Percentiles rank a stretch among this genome's conserved stretches.
phyloP scores from a whole-genome alignment of 1,284 basidiomycete species.

The Puccinia coronata region DNA sequence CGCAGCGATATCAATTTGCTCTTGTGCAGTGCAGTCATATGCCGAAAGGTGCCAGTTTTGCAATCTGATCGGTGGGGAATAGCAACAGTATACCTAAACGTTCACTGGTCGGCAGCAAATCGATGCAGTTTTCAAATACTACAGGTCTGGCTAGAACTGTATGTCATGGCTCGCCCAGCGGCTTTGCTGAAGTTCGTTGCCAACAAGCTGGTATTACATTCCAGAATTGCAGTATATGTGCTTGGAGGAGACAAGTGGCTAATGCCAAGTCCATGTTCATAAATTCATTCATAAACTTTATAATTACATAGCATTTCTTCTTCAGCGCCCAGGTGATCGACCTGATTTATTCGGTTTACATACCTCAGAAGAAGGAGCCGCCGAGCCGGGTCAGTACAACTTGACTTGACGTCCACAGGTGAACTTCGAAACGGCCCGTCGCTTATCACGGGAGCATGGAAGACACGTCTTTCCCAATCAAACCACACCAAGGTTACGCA shows the following conservation, averaged over 20 bases:
- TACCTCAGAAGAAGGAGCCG: too few species aligned
- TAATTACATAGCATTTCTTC: not conserved
- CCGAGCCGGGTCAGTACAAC: not conserved
- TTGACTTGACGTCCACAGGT: not conserved
- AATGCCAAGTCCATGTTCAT: slow-evolving; percentile 2
- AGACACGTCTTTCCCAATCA: not conserved
- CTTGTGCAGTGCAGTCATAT: too few species aligned
- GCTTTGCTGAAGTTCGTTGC: too few species aligned
- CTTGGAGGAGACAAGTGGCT: not conserved
- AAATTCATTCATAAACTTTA: not conserved
- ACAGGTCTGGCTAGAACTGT: too few species aligned
- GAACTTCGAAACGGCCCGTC: not conserved
- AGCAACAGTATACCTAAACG: too few species aligned
- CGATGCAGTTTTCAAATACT: too few species aligned
- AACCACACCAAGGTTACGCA: not conserved
- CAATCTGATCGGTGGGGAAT: not conserved
- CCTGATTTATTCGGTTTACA: not conserved
- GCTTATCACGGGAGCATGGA: slow-evolving; percentile 9
- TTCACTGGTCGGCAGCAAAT: too few species aligned
- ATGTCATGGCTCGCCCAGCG: too few species aligned
- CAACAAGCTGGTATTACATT: too few species aligned
- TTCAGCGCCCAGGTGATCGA: not conserved
- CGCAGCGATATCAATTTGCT: not conserved
- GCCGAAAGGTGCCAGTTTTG: not conserved
- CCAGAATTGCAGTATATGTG: not conserved